A percentile compares a stretch with the other conserved stretches of the same genome.
phyloP scores from a whole-genome alignment of 129 eudicot genomes.

The Rutidosis leptorrhynchoides region DNA sequence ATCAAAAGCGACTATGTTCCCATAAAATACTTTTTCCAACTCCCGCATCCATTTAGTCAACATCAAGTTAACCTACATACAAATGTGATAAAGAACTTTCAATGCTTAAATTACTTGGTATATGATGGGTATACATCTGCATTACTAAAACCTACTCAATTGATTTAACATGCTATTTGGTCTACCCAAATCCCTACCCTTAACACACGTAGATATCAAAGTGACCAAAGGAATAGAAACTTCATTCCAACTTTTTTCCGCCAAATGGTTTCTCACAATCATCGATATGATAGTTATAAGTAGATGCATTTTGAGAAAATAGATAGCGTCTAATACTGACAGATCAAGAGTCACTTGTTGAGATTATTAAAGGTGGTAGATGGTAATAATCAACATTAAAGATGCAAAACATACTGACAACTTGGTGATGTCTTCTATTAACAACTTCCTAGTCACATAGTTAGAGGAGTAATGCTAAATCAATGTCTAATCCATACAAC shows the following conservation, averaged over 20 bases:
- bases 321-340: conserved; percentile 4
- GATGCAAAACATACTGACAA: neutral
- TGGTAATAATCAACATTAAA: neutral
- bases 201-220: neutral
- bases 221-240: neutral
- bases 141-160: neutral
- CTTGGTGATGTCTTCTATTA: neutral
- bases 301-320: conserved; percentile 6
- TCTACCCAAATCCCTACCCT: conserved; percentile 10
- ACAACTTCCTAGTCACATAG: conserved; percentile 7
- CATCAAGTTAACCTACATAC: conserved; percentile 72
- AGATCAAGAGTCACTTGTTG: conserved; percentile 15
- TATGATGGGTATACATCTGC: neutral
- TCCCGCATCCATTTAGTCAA: conserved; percentile 86
- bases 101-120: neutral
- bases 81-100: conserved; percentile 1
- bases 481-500: too few species aligned
- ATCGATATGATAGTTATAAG: neutral
- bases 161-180: conserved; percentile 8
- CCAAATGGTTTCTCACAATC: neutral
- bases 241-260: neutral
- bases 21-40: conserved; percentile 78
- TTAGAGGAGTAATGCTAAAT: too few species aligned
- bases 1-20: conserved; percentile 85
- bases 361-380: neutral